phyloP scores from a whole-genome alignment of 306 rosid genomes.

The Acacia crassicarpa region DNA sequence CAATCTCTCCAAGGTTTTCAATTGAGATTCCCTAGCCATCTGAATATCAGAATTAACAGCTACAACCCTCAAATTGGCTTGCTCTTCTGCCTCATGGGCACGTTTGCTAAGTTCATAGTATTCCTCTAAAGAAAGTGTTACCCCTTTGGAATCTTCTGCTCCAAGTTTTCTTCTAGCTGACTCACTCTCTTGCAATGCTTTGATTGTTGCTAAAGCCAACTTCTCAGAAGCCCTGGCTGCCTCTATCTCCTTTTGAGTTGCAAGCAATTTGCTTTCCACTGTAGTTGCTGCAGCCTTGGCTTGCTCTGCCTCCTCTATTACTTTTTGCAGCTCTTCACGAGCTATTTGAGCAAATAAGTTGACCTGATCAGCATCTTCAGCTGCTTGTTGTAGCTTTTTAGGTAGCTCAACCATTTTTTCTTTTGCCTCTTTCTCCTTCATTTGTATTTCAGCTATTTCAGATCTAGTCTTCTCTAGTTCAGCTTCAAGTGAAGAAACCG shows the following conservation, averaged over 20 bases:
- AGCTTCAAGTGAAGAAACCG: constrained; percentile 89
- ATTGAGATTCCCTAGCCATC: constrained; percentile 71
- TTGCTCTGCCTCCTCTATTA: constrained; percentile 77
- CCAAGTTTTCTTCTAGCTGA: constrained; percentile 44
- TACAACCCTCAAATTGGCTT: constrained; percentile 63
- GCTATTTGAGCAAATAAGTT: constrained; percentile 62
- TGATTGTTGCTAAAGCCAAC: constrained; percentile 75
- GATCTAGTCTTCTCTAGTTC: constrained; percentile 68
- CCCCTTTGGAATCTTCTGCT: constrained; percentile 52
- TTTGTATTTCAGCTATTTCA: constrained; percentile 60
- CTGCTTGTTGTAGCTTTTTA: constrained; percentile 67
- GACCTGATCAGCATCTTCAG: constrained; percentile 75
- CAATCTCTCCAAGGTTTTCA: constrained; percentile 65
- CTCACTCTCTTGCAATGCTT: constrained; percentile 87
- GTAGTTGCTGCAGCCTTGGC: constrained; percentile 90
- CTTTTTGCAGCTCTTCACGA: constrained; percentile 61
- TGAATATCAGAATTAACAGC: constrained; percentile 69
- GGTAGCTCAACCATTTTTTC: constrained; percentile 67
- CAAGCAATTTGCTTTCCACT: constrained; percentile 72
- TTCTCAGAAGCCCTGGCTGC: constrained; percentile 87
- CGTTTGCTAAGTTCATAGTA: constrained; percentile 83
- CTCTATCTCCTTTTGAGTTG: constrained; percentile 85
- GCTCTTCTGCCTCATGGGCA: constrained; percentile 80
- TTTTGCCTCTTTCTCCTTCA: constrained; percentile 75
- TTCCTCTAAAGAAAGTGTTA: constrained; percentile 73